These are phyloP conservation scores for Laetiporus sulphureus DNA, from an alignment of 1,284 basidiomycete species.

Conservation along the genomic window DNA sequence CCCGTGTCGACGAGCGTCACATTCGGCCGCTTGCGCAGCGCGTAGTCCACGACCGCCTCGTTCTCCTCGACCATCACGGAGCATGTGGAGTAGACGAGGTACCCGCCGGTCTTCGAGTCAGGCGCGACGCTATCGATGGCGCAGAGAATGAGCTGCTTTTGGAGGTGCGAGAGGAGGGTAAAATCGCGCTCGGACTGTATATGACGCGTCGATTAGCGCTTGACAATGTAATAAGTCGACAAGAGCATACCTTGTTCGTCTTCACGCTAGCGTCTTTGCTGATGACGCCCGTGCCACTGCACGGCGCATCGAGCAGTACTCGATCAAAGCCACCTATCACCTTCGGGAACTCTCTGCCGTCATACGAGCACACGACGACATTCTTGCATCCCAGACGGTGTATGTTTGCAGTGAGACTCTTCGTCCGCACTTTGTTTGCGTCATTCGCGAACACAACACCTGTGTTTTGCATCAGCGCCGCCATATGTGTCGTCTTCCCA, in stretches of 20 bases:
- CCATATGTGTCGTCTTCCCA: constrained; percentile 95
- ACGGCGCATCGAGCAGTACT: constrained; percentile 94
- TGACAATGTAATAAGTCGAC: neutral
- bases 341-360: constrained; percentile 98
- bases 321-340: constrained; percentile 99
- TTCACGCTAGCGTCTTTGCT: constrained; percentile 98
- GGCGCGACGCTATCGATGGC: constrained; percentile 95
- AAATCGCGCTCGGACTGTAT: constrained; percentile 94
- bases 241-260: constrained; percentile 82
- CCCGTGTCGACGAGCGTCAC: constrained; percentile 92
- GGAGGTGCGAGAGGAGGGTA: constrained; percentile 88
- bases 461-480: constrained; percentile 95
- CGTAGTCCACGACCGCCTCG: constrained; percentile 97
- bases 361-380: constrained; percentile 95
- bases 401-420: constrained; percentile 94
- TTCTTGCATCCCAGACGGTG: constrained; percentile 98
- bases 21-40: constrained; percentile 94
- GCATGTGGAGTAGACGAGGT: constrained; percentile 97
- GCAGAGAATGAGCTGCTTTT: constrained; percentile 98
- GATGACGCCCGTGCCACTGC: constrained; percentile 97
- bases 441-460: constrained; percentile 99
- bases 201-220: neutral
- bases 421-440: constrained; percentile 90
- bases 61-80: constrained; percentile 98
- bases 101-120: constrained; percentile 87